Percentiles rank a stretch among this genome's conserved stretches.
Evolutionary conservation across 129 eudicot species (phyloP).

Genomic region (Helichrysum umbraculigerum): DNA sequence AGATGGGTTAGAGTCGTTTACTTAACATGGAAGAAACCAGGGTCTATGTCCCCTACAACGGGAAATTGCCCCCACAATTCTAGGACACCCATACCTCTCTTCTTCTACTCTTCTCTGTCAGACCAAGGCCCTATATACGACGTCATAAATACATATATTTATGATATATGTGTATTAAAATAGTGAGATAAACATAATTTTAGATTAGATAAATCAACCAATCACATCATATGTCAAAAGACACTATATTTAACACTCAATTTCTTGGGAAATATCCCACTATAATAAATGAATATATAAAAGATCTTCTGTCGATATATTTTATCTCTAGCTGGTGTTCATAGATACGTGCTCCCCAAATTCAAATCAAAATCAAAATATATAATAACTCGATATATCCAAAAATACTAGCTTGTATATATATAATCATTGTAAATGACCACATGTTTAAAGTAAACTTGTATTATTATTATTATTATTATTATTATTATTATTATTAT

Average conservation of each 20-base stretch:
- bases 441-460: too few relatives aligned
- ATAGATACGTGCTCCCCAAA: neutral
- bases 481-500: too few relatives aligned
- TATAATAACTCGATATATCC: neutral
- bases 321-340: too few relatives aligned
- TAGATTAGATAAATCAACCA: neutral
- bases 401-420: neutral
- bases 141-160: neutral
- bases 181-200: too few relatives aligned
- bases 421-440: too few relatives aligned
- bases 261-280: neutral
- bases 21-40: slow-evolving; percentile 36
- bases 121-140: slow-evolving; percentile 2
- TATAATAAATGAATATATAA: neutral
- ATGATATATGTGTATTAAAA: too few relatives aligned
- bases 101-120: slow-evolving; percentile 21
- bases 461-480: too few relatives aligned
- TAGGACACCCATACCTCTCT: slow-evolving; percentile 30
- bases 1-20: slow-evolving; percentile 25
- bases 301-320: neutral
- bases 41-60: slow-evolving; percentile 33
- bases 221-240: slow-evolving; percentile 7
- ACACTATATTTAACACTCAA: neutral
- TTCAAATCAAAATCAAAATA: neutral
- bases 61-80: slow-evolving; percentile 37